phyloP scores from a whole-genome alignment of 2,329 filamentous ascomycete genomes.

The Oidium heveae region DNA sequence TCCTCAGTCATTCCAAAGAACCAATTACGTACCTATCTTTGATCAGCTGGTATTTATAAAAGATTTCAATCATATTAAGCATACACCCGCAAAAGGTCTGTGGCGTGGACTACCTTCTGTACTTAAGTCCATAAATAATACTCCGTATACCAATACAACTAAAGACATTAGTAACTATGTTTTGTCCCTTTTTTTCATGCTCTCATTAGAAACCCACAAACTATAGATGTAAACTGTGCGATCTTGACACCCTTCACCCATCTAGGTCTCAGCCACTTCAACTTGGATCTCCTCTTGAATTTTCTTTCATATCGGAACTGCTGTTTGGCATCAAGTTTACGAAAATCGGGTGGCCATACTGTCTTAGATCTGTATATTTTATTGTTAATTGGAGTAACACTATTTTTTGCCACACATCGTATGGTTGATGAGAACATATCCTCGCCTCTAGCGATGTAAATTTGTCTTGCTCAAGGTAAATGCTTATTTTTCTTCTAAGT shows the following conservation, averaged over 20 bases:
- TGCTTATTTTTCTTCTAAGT: too few species aligned
- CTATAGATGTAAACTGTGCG: constrained; percentile 22
- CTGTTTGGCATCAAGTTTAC: constrained; percentile 40
- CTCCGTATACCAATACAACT: constrained; percentile 29
- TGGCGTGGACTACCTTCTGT: constrained; percentile 10
- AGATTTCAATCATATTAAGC: constrained; percentile 5
- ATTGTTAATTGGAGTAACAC: constrained; percentile 16
- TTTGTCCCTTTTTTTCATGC: not conserved
- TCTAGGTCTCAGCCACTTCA: constrained; percentile 33
- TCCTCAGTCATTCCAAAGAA: constrained; percentile 17
- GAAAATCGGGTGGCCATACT: constrained; percentile 56
- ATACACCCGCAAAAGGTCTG: constrained; percentile 25
- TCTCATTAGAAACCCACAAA: constrained; percentile 9
- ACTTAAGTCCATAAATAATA: constrained; percentile 36
- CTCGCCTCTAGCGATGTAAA: too few species aligned
- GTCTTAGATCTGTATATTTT: constrained; percentile 42
- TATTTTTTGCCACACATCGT: constrained; percentile 17
- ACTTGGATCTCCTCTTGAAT: constrained; percentile 42
- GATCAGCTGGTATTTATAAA: constrained; percentile 3
- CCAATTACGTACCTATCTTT: constrained; percentile 16
- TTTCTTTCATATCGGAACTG: constrained; percentile 58
- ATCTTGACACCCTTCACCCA: constrained; percentile 42
- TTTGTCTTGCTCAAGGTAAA: too few species aligned
- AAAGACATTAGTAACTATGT: constrained; percentile 3
- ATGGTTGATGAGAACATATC: constrained; percentile 23